Evolutionary conservation across 2,329 filamentous ascomycete genomes (phyloP).

Genomic region (Pseudogymnoascus pannorum): DNA sequence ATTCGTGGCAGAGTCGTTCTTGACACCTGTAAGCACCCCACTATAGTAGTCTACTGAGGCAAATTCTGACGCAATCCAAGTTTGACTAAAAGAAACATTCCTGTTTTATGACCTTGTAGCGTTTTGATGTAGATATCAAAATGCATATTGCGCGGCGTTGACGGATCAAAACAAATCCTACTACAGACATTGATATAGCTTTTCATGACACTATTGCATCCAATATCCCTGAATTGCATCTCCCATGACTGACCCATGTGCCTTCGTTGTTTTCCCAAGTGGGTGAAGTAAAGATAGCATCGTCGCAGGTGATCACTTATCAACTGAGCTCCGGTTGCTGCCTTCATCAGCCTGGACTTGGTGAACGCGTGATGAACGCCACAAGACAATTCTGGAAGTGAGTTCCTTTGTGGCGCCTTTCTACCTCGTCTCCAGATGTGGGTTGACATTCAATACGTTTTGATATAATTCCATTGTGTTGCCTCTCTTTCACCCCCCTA

Average conservation of each 20-base stretch:
- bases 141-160: conserved; percentile 8
- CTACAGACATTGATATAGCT: conserved; percentile 7
- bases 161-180: conserved; percentile 8
- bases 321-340: too few relatives aligned
- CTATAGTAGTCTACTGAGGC: neutral
- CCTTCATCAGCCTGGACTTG: neutral
- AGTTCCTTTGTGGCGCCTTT: neutral
- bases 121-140: conserved; percentile 8
- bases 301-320: neutral
- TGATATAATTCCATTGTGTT: neutral
- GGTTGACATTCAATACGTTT: neutral
- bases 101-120: conserved; percentile 6
- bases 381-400: neutral
- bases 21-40: conserved; percentile 66
- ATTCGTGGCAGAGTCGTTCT: conserved; percentile 96
- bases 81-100: neutral
- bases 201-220: conserved; percentile 4
- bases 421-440: neutral
- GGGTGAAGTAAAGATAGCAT: neutral
- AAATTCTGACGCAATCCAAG: conserved; percentile 1
- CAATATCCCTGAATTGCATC: neutral
- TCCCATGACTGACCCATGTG: neutral
- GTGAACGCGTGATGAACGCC: neutral
- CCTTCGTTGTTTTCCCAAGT: neutral
- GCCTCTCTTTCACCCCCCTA: neutral